Percentiles rank a stretch among this genome's conserved stretches.
phyloP scores from a whole-genome alignment of 352 stramenopile species.

The Thraustochytrium striatum region DNA sequence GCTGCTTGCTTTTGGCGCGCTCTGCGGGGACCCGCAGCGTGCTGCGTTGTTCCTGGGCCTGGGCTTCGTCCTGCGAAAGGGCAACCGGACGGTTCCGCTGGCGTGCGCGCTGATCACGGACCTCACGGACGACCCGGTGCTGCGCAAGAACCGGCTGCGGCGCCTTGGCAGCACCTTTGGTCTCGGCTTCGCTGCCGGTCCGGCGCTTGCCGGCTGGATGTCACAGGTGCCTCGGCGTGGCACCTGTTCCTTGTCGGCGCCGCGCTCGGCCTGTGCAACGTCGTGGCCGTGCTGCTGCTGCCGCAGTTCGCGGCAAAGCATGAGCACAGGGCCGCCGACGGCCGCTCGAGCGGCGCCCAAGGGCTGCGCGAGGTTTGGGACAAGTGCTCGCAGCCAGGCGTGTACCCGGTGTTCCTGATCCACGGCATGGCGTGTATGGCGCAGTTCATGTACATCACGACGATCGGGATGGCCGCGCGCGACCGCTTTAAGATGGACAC shows the following conservation, averaged over 20 bases:
- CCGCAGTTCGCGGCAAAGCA: neutral
- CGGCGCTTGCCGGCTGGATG: neutral
- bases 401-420: no score
- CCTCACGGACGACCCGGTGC: neutral
- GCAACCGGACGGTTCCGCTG: constrained; percentile 10
- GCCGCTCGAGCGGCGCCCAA: neutral
- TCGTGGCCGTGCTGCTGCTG: no score
- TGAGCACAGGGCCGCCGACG: neutral
- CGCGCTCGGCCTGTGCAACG: neutral
- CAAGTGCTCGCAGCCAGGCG: no score
- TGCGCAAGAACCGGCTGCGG: neutral
- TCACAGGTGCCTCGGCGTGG: neutral
- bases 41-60: neutral
- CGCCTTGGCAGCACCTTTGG: constrained; percentile 30
- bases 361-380: neutral
- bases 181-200: constrained; percentile 13
- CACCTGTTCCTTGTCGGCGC: neutral
- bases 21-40: neutral
- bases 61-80: constrained; percentile 21
- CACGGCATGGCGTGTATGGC: constrained; percentile 23
- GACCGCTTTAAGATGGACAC: constrained; percentile 26
- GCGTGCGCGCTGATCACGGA: constrained; percentile 31
- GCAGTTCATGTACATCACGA: constrained; percentile 38
- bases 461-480: neutral
- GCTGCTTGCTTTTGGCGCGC: neutral